Evolutionary conservation across 2,329 filamentous ascomycete genomes (phyloP), one percentile per base, ranked within the genome.

Genomic region (Cercospora sp.): DNA sequence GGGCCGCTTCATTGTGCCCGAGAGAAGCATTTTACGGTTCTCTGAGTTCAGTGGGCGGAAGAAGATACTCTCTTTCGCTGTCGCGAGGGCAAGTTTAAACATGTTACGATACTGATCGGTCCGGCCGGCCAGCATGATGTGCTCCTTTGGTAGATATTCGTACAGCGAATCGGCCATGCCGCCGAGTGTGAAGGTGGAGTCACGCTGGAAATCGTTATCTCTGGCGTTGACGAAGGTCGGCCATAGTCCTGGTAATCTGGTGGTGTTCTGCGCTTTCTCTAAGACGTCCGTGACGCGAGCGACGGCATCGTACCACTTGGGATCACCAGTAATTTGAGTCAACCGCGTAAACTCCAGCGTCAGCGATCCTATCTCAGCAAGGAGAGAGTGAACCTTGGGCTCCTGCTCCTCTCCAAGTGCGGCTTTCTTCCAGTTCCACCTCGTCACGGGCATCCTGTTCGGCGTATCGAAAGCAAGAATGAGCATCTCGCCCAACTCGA

Each of bases 381-480:
- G 75, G 43, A 85, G 74, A 49, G 80, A 77, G 26, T 74, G 73
- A 9, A 68, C 72, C 10, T 78, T 76, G 3, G 79, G 77, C 55
- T 71, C 66, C 66, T 81, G 78, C 21, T 74, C 53, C 5, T 67
- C 66, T 7, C 75, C 76, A 13, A 71, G 34, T 6, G 71, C 73
- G 3, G 75, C 77, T 71, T 73, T 76, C 67, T 82, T 81, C 86
- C 86, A 88, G 61, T 85, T 82, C 81, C 87, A 89, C 63, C 85
- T 84, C 5, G 82, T 83, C 57, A 87, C 80, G 0, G 90, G 90
- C 85, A 91, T 88, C n/a, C 84, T 84, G 75, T 89, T 90, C 1
- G 87, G 86, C 13, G 89, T 91, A 72, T 91, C 89, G 73, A 90
- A 91, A 1, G 87, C 87, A 28, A 85, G 84, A 75, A 90, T 88